Evolutionary conservation across 2,329 filamentous ascomycete species (phyloP), one percentile per base, ranked within the genome.

Genomic region (Hypoxylon sp.): DNA sequence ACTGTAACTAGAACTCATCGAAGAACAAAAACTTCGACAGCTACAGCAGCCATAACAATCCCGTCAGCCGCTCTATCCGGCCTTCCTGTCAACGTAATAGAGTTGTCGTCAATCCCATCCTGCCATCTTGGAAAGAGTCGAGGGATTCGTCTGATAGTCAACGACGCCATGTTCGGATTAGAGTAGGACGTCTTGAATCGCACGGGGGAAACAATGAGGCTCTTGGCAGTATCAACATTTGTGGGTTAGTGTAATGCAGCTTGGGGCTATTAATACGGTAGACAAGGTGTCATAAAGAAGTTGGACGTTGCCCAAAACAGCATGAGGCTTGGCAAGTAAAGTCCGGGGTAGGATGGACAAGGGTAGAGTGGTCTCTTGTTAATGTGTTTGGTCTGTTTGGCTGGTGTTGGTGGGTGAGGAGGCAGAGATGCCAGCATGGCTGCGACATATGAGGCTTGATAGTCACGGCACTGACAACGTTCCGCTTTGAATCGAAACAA

Each of bases 151-250:
- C 17, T 57, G 50, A 57, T 55, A 45, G 45, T 41, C 42, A 30
- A 26, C 15, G 26, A 45, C 45, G 27, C 44, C 44, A 19, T 35
- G 45, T 49, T 51, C 36, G 49, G 49, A 46, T 36, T 35, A 45
- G 36, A 46, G 37, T 35, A 45, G 36, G 41, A 34, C 37, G 17
- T n/a, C 20, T 37, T 20, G 30, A 51, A 38, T 42, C 45, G 46
- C 27, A 54, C 13, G 46, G 37, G n/a, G 48, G 37, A 60, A 51
- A 51, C 41, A 40, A 31, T 17, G 31, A 11, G 2, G 25, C 26
- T 51, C 52, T 61, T 61, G 55, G 52, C 59, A 51, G 52, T 59
- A 48, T 52, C 51, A 55, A 46, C 37, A 46, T 44, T 46, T 50
- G 43, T 53, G 50, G 54, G 26, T 17, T 45, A 54, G 32, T 13